A percentile compares a stretch with the other conserved stretches of the same genome.
Conservation (phyloP, 495 filamentous ascomycete genomes). For the Daldinia decipiens region DNA sequence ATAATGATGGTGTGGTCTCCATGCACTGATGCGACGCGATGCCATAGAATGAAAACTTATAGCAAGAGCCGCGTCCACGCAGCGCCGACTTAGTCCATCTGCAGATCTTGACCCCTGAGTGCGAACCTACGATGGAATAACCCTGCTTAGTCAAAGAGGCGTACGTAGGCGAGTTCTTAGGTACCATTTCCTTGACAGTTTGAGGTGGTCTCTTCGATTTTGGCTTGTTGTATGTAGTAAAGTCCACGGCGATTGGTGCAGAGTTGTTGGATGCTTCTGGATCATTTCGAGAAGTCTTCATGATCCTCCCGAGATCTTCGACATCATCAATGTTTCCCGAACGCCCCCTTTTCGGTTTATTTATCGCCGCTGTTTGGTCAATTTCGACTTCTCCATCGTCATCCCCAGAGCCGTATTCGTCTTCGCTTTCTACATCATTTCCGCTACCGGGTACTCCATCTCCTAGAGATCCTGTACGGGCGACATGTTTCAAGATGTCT, state of each 20-base stretch:
- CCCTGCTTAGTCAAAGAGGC: constrained; percentile 92
- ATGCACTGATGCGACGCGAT: constrained; percentile 96
- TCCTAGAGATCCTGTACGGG: constrained; percentile 70
- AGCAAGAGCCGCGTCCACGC: constrained; percentile 94
- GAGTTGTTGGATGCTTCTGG: constrained; percentile 46
- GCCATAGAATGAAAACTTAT: constrained; percentile 97
- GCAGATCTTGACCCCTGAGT: constrained; percentile 97
- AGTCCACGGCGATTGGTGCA: constrained; percentile 82
- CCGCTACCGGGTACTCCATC: constrained; percentile 85
- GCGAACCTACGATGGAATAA: constrained; percentile 92
- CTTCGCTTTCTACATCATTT: constrained; percentile 83
- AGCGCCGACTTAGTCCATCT: constrained; percentile 98
- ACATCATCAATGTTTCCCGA: constrained; percentile 73
- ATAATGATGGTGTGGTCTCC: constrained; percentile 95
- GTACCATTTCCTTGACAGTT: constrained; percentile 88
- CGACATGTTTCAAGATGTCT: constrained; percentile 72
- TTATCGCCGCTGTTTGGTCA: constrained; percentile 50
- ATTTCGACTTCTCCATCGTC: constrained; percentile 68
- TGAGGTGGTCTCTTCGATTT: constrained; percentile 58
- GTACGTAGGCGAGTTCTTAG: constrained; percentile 87
- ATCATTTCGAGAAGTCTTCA: constrained; percentile 60
- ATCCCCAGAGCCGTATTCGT: constrained; percentile 68
- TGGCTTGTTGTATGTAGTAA: constrained; percentile 72
- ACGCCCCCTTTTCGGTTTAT: constrained; percentile 49
- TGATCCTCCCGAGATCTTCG: constrained; percentile 80